A percentile compares a stretch with the other conserved stretches of the same genome.
Conservation (phyloP, 306 rosid species). For the Prunus mongolica region DNA sequence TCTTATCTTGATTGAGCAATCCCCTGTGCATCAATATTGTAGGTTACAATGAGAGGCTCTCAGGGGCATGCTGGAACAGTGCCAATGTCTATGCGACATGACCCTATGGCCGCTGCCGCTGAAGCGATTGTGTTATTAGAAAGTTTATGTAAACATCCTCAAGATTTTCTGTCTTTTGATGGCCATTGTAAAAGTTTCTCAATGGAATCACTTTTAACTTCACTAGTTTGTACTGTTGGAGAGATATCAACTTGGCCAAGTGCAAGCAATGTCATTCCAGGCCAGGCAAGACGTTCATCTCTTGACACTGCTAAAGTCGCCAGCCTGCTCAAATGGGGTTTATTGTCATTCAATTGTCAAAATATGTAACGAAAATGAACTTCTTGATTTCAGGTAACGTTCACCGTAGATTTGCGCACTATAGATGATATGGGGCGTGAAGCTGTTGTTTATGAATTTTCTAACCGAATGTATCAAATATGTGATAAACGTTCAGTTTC, state of each 20-base stretch:
- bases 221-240: conserved; percentile 95
- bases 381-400: conserved; percentile 61
- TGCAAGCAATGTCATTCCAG: conserved; percentile 97
- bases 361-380: conserved; percentile 1
- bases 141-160: conserved; percentile 78
- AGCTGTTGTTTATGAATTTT: conserved; percentile 74
- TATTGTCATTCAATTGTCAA: not conserved
- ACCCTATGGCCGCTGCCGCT: conserved; percentile 86
- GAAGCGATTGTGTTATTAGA: conserved; percentile 72
- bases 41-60: conserved; percentile 88
- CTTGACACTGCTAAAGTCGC: conserved; percentile 13
- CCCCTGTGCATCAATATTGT: conserved; percentile 18
- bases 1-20: not conserved
- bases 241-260: conserved; percentile 99
- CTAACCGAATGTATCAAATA: conserved; percentile 61
- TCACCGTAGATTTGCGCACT: conserved; percentile 83
- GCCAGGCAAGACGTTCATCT: conserved; percentile 75
- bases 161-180: conserved; percentile 61
- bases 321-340: conserved; percentile 15
- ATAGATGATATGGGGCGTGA: conserved; percentile 86
- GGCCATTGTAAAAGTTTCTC: conserved; percentile 58
- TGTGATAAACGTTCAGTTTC: conserved; percentile 80
- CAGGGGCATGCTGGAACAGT: conserved; percentile 98
- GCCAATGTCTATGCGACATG: conserved; percentile 94
- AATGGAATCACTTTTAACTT: conserved; percentile 66